Base-by-base conservation (phyloP, 2,329 filamentous ascomycete genomes). In the Trichoderma semiorbis region DNA sequence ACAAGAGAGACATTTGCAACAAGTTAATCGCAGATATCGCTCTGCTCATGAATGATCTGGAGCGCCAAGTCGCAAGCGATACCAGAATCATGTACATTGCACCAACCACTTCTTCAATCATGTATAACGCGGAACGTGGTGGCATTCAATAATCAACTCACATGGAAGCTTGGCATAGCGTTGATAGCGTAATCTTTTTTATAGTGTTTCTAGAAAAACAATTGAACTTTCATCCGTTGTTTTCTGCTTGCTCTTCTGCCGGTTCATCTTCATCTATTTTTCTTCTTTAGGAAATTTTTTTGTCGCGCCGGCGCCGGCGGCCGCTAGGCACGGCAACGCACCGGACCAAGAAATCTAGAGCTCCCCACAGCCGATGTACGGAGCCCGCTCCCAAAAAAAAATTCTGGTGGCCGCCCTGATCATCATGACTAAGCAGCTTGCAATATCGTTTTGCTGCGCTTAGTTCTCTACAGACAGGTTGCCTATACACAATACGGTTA, bases 221-320 rank as follows among this genome's bases (percentile, higher is more conserved):
- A 4, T 10, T n/a, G 39, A 43, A n/a, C 3, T 39, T 3, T n/a
- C 0, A 43, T n/a, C 16, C 36, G 1, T 7, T 5, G 7, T 1
- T n/a, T 43, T 43, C 16, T 43, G 16, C 16, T 43, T 43, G 39
- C 16, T 43, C 18, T 43, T n/a, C 39, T 8, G 2, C 16, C 4
- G 6, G 3, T 43, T n/a, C 39, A 43, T 0, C 16, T 43, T 43
- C 0, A 43, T 43, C 16, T 43, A 3, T 43, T 43, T 43, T 43
- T 43, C 39, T 43, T 43, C 0, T 43, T 43, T 43, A 5, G 39
- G 39, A 43, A 43, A 18, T 43, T 43, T n/a, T 43, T 43, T 10
- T 8, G 18, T 0, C 39, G 39, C 39, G 39, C 39, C 39, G 39
- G 39, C 39, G 39, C 16, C 39, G 39, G 39, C 39, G 36, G 7